Evolutionary conservation across 345 rosid species (phyloP).

Genomic region (Rhizophora mangle): DNA sequence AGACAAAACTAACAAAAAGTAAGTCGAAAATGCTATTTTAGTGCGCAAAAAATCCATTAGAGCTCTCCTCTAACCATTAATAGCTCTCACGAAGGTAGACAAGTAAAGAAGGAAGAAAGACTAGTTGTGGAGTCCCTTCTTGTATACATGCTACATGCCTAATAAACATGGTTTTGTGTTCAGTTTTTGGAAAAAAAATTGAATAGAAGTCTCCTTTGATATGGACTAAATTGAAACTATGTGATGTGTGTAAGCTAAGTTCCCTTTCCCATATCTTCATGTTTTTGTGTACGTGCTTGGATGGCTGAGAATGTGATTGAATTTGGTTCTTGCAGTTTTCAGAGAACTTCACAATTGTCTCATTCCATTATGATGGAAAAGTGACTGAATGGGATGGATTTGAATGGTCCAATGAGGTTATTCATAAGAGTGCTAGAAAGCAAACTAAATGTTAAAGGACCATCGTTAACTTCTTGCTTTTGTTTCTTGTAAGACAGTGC

Average conservation of each 20-base stretch:
- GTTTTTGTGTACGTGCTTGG: background rate
- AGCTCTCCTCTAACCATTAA: no score
- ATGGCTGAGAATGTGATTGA: slow-evolving; percentile 13
- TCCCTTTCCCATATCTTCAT: background rate
- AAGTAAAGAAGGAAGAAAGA: no score
- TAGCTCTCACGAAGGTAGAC: no score
- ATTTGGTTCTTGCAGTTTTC: slow-evolving; percentile 62
- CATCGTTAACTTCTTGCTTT: background rate
- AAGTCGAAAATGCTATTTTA: no score
- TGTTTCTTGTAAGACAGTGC: no score
- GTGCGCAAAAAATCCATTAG: no score
- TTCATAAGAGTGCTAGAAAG: slow-evolving; percentile 77
- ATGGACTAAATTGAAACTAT: background rate
- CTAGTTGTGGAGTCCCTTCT: no score
- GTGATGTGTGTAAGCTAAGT: background rate
- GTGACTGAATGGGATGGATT: slow-evolving; percentile 93
- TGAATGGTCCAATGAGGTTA: slow-evolving; percentile 94
- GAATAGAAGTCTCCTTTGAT: no score
- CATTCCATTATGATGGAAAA: slow-evolving; percentile 90
- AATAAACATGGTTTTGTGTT: no score
- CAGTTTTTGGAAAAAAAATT: no score
- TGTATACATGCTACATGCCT: no score
- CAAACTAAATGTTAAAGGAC: slow-evolving; percentile 87
- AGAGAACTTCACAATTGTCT: slow-evolving; percentile 73
- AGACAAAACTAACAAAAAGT: no score